Base-by-base conservation (phyloP, 805 yeast genomes). In the Myxozyma neotropica region DNA sequence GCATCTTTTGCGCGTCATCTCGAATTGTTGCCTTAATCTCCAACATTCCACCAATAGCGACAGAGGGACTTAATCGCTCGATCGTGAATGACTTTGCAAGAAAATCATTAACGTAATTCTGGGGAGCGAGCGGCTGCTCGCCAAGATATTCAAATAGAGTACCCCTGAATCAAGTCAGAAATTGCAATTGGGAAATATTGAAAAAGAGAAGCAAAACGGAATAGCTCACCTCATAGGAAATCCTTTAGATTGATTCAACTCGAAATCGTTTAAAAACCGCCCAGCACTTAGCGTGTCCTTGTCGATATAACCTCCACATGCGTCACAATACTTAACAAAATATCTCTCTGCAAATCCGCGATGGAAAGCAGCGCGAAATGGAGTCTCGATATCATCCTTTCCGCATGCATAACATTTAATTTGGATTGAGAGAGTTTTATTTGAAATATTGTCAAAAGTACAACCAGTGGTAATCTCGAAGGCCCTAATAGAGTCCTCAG, bases 261-360 rank as follows among this genome's bases (percentile, higher is more conserved):
- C 17, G 13, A 55, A 27, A 24, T 55, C 58, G 21, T 40, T 39
- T 31, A 55, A 24, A 23, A 55, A 55, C 26, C 43, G 48, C n/a
- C 29, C 26, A 4, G 48, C 54, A 39, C 51, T 44, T 23, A 55
- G 33, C 5, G 26, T 42, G 23, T 48, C 50, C n/a, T 31, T 31
- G 13, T 21, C 51, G 21, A 55, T 55, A 27, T 21, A 21, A 10
- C 49, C 33, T 21, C 53, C 49, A 36, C 58, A 55, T 4, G 51
- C 45, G 15, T 45, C 49, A 17, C 58, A 55, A 42, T 40, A 55
- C 27, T n/a, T 31, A 38, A 26, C 35, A n/a, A 55, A 55, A 24
- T 48, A 17, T 15, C 4, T 17, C 47, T 55, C 58, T 2, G 54
- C 54, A 38, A 43, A 55, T 5, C 58, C 58, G 17, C 49, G 58